Base-by-base conservation (phyloP, 2,329 filamentous ascomycete species). In the Salinomyces thailandicus region DNA sequence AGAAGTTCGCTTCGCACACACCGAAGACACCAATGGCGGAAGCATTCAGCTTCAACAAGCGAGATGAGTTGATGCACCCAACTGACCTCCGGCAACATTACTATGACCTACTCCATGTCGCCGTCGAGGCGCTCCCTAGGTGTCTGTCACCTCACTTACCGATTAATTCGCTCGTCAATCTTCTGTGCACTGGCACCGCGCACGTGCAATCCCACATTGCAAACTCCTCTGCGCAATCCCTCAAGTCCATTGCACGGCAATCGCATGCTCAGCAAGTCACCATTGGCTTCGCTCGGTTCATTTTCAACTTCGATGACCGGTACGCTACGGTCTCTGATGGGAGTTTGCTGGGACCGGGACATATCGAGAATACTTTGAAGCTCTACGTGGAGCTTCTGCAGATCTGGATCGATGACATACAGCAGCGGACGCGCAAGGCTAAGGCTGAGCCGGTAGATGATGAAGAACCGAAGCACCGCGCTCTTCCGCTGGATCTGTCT, bases 301-400 rank as follows among this genome's bases (percentile, higher is more conserved):
- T 98, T 36, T 98, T 98, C 66, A 94, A 91, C 49, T 98, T 96
- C 57, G 93, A 98, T 58, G 87, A 93, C 48, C 79, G 87, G 16
- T 98, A 98, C 59, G 85, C 89, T 1, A 96, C 91, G 19, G 95
- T 96, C 79, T 94, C 87, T 7, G 91, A 98, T 53, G 91, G 93
- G 19, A 91, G 91, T 2, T 91, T 98, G 79, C 76, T 98, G 16
- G 91, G 89, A 0, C 79, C 85, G 20, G 84, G 81, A 4, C 91
- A 98, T 53, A 95, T 98, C 39, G 91, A 98, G 58, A 94, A 80
- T 48, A 98, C 91, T 0, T 62, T 98, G 14, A 80, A 82, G 44
- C 70, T 98, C 8, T 98, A 98, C 52, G 85, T 96, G 18, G 87
- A 98, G 60, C 66, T 98, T 4, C 69, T 98, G 9, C 79, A 87